These are phyloP conservation scores for Trichoderma aggressivum DNA, from an alignment of 2,329 filamentous ascomycete genomes.

Conservation along the genomic window DNA sequence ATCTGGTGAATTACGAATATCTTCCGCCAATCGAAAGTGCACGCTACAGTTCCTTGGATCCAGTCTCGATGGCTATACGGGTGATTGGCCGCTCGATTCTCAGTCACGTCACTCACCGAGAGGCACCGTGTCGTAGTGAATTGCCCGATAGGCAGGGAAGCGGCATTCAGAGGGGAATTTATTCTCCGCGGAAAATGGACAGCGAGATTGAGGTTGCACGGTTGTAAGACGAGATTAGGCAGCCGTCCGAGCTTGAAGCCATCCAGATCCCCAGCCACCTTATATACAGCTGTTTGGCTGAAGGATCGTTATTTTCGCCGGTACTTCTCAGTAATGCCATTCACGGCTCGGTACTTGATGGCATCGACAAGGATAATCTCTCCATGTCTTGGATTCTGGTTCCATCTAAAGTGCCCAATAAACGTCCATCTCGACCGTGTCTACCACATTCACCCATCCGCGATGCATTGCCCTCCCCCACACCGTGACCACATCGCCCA, in stretches of 20 bases:
- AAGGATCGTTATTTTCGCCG: background rate
- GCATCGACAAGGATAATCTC: background rate
- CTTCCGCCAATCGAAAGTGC: background rate
- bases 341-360: background rate
- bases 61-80: background rate
- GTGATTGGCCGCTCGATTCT: background rate
- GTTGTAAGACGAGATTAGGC: background rate
- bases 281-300: background rate
- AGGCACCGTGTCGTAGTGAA: background rate
- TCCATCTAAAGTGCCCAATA: conserved; percentile 51
- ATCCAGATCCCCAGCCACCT: background rate
- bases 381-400: background rate
- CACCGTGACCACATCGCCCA: conserved; percentile 59
- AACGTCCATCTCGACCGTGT: conserved; percentile 51
- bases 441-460: conserved; percentile 52
- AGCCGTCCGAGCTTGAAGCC: background rate
- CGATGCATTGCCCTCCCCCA: conserved; percentile 58
- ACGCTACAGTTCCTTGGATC: background rate
- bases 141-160: background rate
- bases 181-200: too few relatives aligned
- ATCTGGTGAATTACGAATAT: background rate
- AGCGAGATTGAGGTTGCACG: background rate
- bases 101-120: background rate
- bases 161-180: too few relatives aligned
- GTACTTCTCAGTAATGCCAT: background rate